Conservation (phyloP, 1,284 basidiomycete genomes). For the Trichosporon coremiiforme region DNA sequence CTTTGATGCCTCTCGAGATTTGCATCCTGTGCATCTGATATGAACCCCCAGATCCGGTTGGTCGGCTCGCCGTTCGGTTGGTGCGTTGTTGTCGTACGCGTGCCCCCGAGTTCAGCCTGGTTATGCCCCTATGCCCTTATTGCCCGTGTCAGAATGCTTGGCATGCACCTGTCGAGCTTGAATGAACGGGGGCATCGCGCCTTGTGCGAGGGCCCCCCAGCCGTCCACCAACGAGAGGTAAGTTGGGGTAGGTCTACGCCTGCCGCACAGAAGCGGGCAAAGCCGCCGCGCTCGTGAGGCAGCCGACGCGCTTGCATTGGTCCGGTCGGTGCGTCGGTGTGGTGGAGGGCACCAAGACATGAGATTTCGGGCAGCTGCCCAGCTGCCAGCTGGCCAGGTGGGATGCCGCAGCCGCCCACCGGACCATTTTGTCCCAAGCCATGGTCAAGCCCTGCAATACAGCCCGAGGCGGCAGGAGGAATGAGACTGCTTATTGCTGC, state of each 20-base stretch:
- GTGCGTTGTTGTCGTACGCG: not conserved
- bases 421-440: not conserved
- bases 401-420: not conserved
- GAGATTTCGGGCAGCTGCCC: not conserved
- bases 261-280: not conserved
- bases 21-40: conserved; percentile 2
- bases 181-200: not conserved
- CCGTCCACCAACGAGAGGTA: too few species aligned
- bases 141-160: conserved; percentile 2
- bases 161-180: not conserved
- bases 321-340: not conserved
- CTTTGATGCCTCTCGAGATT: not conserved
- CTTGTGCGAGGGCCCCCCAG: too few species aligned
- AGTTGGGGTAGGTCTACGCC: not conserved
- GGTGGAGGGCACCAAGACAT: not conserved
- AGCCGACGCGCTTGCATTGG: not conserved
- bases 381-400: not conserved
- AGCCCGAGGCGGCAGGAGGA: conserved; percentile 7
- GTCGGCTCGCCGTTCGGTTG: too few species aligned
- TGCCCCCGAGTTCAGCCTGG: not conserved
- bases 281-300: conserved; percentile 6
- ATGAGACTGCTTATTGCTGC: not conserved
- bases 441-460: not conserved
- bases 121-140: not conserved
- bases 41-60: not conserved